A percentile compares a stretch with the other conserved stretches of the same genome.
phyloP scores from a whole-genome alignment of 148 eudicot species.

The Chenopodium album region DNA sequence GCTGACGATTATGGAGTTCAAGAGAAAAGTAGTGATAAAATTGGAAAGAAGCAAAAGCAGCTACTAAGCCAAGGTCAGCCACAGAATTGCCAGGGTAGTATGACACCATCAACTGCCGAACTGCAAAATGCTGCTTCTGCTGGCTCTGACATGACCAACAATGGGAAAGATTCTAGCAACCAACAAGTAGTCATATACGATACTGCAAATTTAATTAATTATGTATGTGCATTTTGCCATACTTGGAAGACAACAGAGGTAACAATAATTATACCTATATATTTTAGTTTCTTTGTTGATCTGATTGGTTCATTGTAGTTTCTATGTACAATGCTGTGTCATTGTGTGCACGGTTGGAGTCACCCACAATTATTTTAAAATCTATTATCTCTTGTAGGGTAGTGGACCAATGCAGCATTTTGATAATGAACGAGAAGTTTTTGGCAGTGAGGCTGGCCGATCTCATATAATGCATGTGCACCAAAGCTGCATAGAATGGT shows the following conservation, averaged over 20 bases:
- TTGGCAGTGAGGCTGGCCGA: slow-evolving; percentile 39
- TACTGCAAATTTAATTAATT: slow-evolving; percentile 24
- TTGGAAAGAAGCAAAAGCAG: slow-evolving; percentile 57
- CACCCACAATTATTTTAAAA: not conserved
- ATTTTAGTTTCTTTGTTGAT: not conserved
- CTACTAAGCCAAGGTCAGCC: slow-evolving; percentile 14
- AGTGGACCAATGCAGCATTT: slow-evolving; percentile 73
- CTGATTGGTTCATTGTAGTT: not conserved
- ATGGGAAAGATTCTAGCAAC: slow-evolving; percentile 21
- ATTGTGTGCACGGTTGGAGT: not conserved
- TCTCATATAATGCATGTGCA: slow-evolving; percentile 62
- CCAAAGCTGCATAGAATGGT: slow-evolving; percentile 81
- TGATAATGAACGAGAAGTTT: slow-evolving; percentile 63
- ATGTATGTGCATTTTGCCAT: slow-evolving; percentile 72
- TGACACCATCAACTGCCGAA: slow-evolving; percentile 9
- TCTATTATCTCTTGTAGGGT: slow-evolving; percentile 38
- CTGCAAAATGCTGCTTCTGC: slow-evolving; percentile 15
- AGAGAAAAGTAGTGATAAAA: slow-evolving; percentile 23
- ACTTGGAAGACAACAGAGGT: slow-evolving; percentile 54
- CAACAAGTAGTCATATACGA: slow-evolving; percentile 12
- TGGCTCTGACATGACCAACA: slow-evolving; percentile 22
- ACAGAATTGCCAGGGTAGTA: slow-evolving; percentile 19
- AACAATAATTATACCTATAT: slow-evolving; percentile 5
- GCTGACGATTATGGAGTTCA: slow-evolving; percentile 13
- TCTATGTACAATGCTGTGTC: not conserved